These are phyloP conservation scores for Cladosporium halotolerans DNA, from an alignment of 2,329 filamentous ascomycete genomes.

Conservation along the genomic window DNA sequence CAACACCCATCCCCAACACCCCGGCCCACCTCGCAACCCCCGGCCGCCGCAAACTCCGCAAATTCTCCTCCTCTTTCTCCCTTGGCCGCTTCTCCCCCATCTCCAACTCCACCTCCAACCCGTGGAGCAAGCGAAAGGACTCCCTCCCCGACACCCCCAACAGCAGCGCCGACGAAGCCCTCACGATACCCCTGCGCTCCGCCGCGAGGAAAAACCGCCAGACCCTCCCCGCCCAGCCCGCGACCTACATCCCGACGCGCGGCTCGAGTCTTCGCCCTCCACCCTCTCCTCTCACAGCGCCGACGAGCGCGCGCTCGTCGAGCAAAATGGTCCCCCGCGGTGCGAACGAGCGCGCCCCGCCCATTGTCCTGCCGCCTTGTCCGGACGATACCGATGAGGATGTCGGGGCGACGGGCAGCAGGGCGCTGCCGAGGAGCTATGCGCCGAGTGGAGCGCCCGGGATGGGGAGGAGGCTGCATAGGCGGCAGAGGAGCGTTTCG, in stretches of 20 bases:
- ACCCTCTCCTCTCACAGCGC: neutral
- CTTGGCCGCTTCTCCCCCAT: conserved; percentile 18
- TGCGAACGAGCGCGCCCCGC: conserved; percentile 28
- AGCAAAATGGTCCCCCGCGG: conserved; percentile 28
- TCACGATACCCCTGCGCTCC: neutral
- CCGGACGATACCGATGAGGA: conserved; percentile 17
- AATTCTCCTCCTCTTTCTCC: conserved; percentile 20
- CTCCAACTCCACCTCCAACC: conserved; percentile 10
- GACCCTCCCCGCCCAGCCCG: conserved; percentile 8
- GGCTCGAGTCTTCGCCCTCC: conserved; percentile 14
- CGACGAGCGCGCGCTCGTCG: neutral
- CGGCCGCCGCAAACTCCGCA: conserved; percentile 14
- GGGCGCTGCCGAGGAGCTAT: neutral
- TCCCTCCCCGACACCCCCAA: neutral
- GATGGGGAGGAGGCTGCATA: conserved; percentile 1
- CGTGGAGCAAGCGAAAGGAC: conserved; percentile 3
- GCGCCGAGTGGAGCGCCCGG: conserved; percentile 1
- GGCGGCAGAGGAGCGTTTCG: conserved; percentile 12
- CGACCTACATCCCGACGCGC: conserved; percentile 12
- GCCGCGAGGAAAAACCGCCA: neutral
- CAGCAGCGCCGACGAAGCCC: neutral
- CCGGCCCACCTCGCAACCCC: neutral
- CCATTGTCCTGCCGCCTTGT: conserved; percentile 26
- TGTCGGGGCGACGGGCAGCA: neutral
- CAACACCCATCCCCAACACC: neutral